Base-by-base conservation (phyloP, 2,329 filamentous ascomycete genomes). In the Fusarium verticillioides region DNA sequence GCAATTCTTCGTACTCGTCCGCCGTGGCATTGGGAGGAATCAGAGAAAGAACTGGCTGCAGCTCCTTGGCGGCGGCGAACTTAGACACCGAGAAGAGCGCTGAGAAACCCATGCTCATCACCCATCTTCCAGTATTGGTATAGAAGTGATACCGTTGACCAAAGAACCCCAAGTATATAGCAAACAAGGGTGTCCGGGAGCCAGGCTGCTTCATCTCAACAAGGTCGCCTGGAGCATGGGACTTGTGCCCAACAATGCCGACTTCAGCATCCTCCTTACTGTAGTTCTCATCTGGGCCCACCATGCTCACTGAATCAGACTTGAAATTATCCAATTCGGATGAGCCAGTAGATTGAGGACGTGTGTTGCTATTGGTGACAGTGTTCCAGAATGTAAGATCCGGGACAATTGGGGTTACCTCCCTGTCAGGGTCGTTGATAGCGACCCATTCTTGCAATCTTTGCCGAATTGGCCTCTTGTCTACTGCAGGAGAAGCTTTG, bases 141-240 rank as follows among this genome's bases (percentile, higher is more conserved):
- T 89, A 90, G 77, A 87, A 89, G 77, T 90, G 87, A 72, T 88
- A 82, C 46, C 85, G 81, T 23, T 84, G 84, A 43, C 86, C 84
- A 70, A 87, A 84, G 60, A 81, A 84, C 19, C 88, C 88, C 12
- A 91, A 81, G 71, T 86, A 89, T 49, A 91, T 78, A 18, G 84
- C 88, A 49, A 90, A 81, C 21, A 88, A 70, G 9, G 86, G 85
- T 26, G 85, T 80, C 32, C 86, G 81, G 16, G 83, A 84, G n/a
- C 81, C 79, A 13, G 79, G 73, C 36, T 79, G 78, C 44, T 79
- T 82, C 66, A 88, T 73, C 74, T 89, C 87, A 30, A 90, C 81
- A 49, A 90, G 78, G 71, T 89, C 87, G 46, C 88, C 88, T 5
- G 85, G 79, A n/a, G 67, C 71, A 18, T 76, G 74, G 3, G 75